These are phyloP conservation scores for Fusarium phyllophilum DNA, from an alignment of 2,329 filamentous ascomycete species.

Conservation along the genomic window DNA sequence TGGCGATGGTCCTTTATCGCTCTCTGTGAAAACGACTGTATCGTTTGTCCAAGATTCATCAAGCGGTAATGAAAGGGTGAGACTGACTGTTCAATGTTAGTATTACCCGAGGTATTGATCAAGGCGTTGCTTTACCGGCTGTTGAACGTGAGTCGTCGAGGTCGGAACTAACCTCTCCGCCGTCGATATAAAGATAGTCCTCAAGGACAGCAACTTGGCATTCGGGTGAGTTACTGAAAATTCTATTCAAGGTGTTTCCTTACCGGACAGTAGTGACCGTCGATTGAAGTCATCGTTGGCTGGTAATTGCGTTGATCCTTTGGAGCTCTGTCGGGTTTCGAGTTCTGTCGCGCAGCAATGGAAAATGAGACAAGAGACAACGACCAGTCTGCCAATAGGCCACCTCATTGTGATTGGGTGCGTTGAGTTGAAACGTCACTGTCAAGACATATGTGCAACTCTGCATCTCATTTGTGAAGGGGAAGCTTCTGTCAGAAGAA, in stretches of 20 bases:
- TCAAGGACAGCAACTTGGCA: neutral
- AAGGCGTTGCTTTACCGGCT: neutral
- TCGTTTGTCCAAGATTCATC: neutral
- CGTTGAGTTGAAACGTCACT: rapidly evolving
- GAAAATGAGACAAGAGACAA: neutral
- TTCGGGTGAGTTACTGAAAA: neutral
- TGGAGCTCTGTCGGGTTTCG: neutral
- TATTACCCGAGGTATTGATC: neutral
- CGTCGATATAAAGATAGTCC: neutral
- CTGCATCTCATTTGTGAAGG: rapidly evolving
- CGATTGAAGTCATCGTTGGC: neutral
- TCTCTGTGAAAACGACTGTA: neutral
- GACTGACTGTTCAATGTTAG: neutral
- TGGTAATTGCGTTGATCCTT: neutral
- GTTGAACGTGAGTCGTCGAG: neutral
- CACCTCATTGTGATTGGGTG: neutral
- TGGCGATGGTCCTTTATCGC: neutral
- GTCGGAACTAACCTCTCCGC: neutral
- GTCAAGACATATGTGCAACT: no score
- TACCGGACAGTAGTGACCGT: neutral
- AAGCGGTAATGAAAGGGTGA: neutral
- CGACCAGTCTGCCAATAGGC: rapidly evolving
- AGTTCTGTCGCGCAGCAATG: neutral
- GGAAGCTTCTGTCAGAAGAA: rapidly evolving
- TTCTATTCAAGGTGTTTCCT: rapidly evolving